phyloP scores from a whole-genome alignment of 176 grass and related monocot genomes.

The Tillandsia leiboldiana region DNA sequence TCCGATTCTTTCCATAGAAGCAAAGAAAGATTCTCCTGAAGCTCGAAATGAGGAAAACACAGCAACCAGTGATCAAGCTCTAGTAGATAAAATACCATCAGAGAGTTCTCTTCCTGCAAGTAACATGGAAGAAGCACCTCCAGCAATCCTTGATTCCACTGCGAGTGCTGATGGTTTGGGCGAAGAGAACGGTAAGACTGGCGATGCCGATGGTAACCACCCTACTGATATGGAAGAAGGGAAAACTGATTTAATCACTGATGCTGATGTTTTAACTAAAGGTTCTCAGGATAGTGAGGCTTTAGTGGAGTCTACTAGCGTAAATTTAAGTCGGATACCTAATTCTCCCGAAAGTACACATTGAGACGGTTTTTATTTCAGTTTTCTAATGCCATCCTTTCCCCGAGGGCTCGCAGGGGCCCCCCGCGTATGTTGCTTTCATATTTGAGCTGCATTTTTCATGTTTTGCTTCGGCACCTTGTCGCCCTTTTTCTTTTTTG shows the following conservation, averaged over 20 bases:
- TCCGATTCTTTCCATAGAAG: slow-evolving; percentile 10
- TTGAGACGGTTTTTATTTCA: slow-evolving; percentile 81
- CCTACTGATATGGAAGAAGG: slow-evolving; percentile 17
- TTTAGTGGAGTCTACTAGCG: slow-evolving; percentile 46
- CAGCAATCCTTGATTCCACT: slow-evolving; percentile 7
- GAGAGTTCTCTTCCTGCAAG: slow-evolving; percentile 4
- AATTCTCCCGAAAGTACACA: slow-evolving; percentile 98
- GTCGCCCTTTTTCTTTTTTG: background rate
- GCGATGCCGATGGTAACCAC: slow-evolving; percentile 3
- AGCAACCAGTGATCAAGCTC: slow-evolving; percentile 13
- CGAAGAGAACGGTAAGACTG: slow-evolving; percentile 18
- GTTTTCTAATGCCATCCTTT: slow-evolving; percentile 29
- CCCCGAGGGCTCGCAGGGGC: slow-evolving; percentile 32
- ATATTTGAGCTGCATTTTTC: slow-evolving; percentile 36
- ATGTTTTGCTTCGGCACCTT: background rate
- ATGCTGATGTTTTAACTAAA: slow-evolving; percentile 35
- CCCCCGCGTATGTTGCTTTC: slow-evolving; percentile 24
- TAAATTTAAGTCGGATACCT: slow-evolving; percentile 99
- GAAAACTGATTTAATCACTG: slow-evolving; percentile 15
- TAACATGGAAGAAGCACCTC: slow-evolving; percentile 9
- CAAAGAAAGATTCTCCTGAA: slow-evolving; percentile 26
- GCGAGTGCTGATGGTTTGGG: slow-evolving; percentile 29
- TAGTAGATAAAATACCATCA: background rate
- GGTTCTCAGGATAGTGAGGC: slow-evolving; percentile 46
- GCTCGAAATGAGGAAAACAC: slow-evolving; percentile 7